Evolutionary conservation across 495 filamentous ascomycete species (phyloP), one percentile per base, ranked within the genome.

Genomic region (Aspergillus coremiiformis): DNA sequence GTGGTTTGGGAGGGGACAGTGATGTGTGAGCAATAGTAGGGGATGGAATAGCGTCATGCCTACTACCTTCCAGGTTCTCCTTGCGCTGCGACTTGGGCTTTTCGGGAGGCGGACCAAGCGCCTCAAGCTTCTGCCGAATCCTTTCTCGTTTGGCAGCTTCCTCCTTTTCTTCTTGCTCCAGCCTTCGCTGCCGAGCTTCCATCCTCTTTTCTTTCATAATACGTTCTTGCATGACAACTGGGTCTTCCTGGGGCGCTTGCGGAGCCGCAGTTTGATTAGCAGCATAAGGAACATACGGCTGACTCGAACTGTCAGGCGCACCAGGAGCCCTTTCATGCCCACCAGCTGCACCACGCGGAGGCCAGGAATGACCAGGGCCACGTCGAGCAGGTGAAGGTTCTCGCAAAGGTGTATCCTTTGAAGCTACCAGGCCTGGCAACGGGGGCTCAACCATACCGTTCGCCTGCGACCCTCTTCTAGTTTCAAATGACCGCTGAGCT

Each of bases 161-260:
- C 60, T 92, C 86, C 47, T 74, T 77, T 30, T 84, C 86, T 58
- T 96, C 91, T 59, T 93, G 78, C 51, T 96, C 90, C 50, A 84
- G 64, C 53, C 84, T 78, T 39, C 91, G 84, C 66, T 87, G 86
- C 57, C 84, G 83, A 10, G 88, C 90, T 49, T 84, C 70, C 58
- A 93, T 79, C 20, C 85, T 77, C 47, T 83, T 83, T 59, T 92
- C 86, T 47, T 81, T 84, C 93, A 97, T 97, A 14, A 95, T 72
- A 39, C 81, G 82, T 66, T 90, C 84, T 64, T 97, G 93, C 30
- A 80, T 61, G 44, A 78, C 83, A 47, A 83, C 74, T 14, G 71
- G 79, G 33, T 89, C 80, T 51, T 84, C 82, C 15, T 75, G 71
- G 0, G 66, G 57, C 42, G 56, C 61, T 44, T 67, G 69, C 11